phyloP scores from a whole-genome alignment of 495 filamentous ascomycete species.

The Hypomontagnella submonticulosa region DNA sequence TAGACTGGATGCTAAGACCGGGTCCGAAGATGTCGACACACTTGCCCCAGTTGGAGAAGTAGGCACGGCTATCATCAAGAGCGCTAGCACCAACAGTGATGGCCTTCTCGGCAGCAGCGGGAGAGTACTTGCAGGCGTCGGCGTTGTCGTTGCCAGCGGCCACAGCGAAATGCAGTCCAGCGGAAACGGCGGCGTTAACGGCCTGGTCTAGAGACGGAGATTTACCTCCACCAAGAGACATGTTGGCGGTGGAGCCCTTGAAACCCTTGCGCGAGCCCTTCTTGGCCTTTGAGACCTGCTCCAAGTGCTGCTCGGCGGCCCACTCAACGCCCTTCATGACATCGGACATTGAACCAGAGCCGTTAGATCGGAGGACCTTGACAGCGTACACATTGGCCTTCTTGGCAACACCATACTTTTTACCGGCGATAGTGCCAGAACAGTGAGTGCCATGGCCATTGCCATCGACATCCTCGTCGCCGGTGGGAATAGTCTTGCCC shows the following conservation, averaged over 20 bases:
- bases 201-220: constrained; percentile 87
- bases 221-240: constrained; percentile 98
- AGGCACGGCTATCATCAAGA: constrained; percentile 93
- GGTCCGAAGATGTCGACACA: constrained; percentile 99
- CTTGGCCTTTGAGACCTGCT: constrained; percentile 80
- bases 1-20: constrained; percentile 94
- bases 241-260: constrained; percentile 99
- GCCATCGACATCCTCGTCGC: constrained; percentile 89
- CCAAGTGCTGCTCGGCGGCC: constrained; percentile 81
- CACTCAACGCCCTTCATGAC: constrained; percentile 98
- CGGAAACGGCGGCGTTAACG: constrained; percentile 91
- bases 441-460: constrained; percentile 99
- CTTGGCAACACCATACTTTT: constrained; percentile 99
- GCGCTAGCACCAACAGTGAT: constrained; percentile 97
- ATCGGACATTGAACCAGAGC: constrained; percentile 97
- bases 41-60: constrained; percentile 99
- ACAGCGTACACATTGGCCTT: constrained; percentile 96
- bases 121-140: constrained; percentile 99
- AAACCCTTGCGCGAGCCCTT: constrained; percentile 88
- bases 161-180: constrained; percentile 95
- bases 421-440: constrained; percentile 96
- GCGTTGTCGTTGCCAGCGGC: constrained; percentile 98
- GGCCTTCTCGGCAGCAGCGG: constrained; percentile 89
- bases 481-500: constrained; percentile 93
- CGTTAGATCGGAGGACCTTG: constrained; percentile 97